Conservation (phyloP, 1,284 basidiomycete species). For the Rhodotorula sp. region DNA sequence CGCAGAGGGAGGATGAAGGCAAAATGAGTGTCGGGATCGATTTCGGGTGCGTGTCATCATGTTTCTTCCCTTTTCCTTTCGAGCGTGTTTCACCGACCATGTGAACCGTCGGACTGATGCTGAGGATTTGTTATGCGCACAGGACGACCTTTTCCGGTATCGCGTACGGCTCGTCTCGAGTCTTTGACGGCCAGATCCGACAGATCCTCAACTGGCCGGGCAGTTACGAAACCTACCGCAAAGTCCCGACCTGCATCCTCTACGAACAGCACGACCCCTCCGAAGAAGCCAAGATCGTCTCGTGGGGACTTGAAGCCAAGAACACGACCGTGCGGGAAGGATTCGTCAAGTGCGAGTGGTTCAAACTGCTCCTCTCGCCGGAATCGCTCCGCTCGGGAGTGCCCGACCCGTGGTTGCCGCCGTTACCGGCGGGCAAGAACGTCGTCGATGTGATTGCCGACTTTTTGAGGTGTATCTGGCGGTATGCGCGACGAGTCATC, state of each 20-base stretch:
- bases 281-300: slow-evolving; percentile 26
- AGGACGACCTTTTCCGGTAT: slow-evolving; percentile 62
- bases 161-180: slow-evolving; percentile 56
- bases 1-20: slow-evolving; percentile 19
- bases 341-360: slow-evolving; percentile 50
- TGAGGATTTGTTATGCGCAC: not conserved
- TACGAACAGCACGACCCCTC: slow-evolving; percentile 24
- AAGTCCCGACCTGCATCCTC: slow-evolving; percentile 33
- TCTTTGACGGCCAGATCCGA: slow-evolving; percentile 55
- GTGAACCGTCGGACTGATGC: too few relatives aligned
- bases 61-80: not conserved
- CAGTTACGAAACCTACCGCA: slow-evolving; percentile 30
- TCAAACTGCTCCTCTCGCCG: slow-evolving; percentile 63
- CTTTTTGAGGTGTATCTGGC: slow-evolving; percentile 73
- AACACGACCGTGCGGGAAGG: slow-evolving; percentile 25
- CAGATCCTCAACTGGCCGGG: slow-evolving; percentile 59
- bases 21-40: slow-evolving; percentile 37
- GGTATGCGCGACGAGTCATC: slow-evolving; percentile 76
- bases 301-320: slow-evolving; percentile 36
- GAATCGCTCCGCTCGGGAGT: slow-evolving; percentile 26
- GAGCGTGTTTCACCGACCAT: too few relatives aligned
- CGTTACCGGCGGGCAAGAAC: slow-evolving; percentile 59
- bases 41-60: slow-evolving; percentile 19
- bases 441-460: slow-evolving; percentile 72
- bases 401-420: slow-evolving; percentile 34